Conservation (phyloP, 2,329 filamentous ascomycete genomes). For the Fusarium newnesense region DNA sequence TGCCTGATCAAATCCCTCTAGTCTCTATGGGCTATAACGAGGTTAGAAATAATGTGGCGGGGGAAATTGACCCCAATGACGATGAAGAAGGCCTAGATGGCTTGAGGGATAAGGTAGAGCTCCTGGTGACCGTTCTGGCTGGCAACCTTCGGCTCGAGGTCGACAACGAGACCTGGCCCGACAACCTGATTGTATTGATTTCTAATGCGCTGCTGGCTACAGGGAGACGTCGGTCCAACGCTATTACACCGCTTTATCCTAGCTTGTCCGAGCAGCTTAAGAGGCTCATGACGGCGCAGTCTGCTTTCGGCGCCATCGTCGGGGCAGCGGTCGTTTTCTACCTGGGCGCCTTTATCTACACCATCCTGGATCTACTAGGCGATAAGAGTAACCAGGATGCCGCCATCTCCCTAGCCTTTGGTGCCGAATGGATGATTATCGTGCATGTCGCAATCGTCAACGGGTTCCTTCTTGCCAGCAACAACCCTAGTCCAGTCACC, state of each 20-base stretch:
- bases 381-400: neutral
- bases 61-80: neutral
- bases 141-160: neutral
- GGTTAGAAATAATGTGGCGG: neutral
- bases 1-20: neutral
- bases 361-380: neutral
- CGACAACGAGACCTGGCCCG: rapidly evolving
- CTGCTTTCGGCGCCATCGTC: neutral
- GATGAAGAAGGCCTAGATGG: neutral
- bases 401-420: neutral
- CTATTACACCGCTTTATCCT: neutral
- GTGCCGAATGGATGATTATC: neutral
- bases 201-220: neutral
- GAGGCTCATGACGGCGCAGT: neutral
- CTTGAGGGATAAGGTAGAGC: neutral
- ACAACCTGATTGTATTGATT: neutral
- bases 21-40: rapidly evolving
- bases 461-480: neutral
- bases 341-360: neutral
- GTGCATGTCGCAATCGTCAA: neutral
- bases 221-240: neutral
- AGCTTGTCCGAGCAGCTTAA: neutral
- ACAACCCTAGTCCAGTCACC: neutral
- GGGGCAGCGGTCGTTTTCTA: neutral
- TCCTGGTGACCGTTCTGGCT: neutral